A percentile compares a stretch with the other conserved stretches of the same genome.
These are phyloP conservation scores for Saccharomycopsis vini DNA, from an alignment of 805 yeast species.

Conservation along the genomic window DNA sequence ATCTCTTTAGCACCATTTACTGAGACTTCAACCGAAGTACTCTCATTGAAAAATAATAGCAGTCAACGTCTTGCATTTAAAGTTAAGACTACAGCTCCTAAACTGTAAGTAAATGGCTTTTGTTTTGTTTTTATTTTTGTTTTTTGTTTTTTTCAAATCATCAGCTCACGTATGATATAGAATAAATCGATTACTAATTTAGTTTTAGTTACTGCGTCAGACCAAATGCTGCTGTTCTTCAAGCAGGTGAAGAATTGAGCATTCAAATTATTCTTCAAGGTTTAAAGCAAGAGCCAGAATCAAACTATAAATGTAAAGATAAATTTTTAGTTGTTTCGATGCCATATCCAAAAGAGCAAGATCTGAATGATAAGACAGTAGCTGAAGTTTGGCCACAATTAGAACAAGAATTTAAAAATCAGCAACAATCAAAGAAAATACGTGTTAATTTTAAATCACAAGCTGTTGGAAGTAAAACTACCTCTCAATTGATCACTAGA, in stretches of 20 bases:
- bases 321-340: constrained; percentile 85
- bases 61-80: constrained; percentile 67
- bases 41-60: constrained; percentile 47
- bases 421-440: constrained; percentile 54
- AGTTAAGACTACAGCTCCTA: constrained; percentile 97
- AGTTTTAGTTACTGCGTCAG: constrained; percentile 63
- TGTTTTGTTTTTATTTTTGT: neutral
- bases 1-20: constrained; percentile 71
- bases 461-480: constrained; percentile 17
- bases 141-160: neutral
- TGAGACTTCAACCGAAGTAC: constrained; percentile 54
- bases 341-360: constrained; percentile 50
- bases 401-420: constrained; percentile 47
- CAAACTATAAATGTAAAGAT: constrained; percentile 76
- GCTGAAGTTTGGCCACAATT: constrained; percentile 70
- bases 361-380: constrained; percentile 40
- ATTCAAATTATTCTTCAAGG: constrained; percentile 85
- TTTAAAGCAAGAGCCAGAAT: constrained; percentile 60
- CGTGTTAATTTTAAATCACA: constrained; percentile 42
- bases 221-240: constrained; percentile 81
- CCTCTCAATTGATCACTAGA: constrained; percentile 20
- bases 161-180: neutral
- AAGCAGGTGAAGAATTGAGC: constrained; percentile 63
- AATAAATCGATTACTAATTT: neutral
- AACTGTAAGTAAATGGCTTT: constrained; percentile 36